Evolutionary conservation across 495 filamentous ascomycete genomes (phyloP).

Genomic region (Pyrenopolyporus hunteri): DNA sequence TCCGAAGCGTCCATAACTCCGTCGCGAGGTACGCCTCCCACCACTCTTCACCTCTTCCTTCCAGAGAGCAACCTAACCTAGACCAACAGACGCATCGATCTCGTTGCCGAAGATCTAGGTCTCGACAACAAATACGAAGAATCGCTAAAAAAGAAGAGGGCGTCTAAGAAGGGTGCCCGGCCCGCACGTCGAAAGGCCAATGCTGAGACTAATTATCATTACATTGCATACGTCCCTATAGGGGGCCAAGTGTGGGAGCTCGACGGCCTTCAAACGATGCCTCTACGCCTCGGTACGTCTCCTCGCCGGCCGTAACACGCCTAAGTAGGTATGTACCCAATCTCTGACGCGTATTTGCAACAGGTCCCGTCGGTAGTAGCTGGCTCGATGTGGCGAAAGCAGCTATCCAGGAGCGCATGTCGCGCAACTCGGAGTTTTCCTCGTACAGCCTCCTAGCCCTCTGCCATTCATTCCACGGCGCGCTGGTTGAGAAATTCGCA

Average conservation of each 20-base stretch:
- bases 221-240: conserved; percentile 86
- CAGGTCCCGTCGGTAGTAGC: conserved; percentile 36
- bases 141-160: conserved; percentile 47
- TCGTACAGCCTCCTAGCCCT: conserved; percentile 56
- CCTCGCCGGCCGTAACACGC: too few species aligned
- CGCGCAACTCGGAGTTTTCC: conserved; percentile 43
- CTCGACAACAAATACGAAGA: conserved; percentile 66
- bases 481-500: conserved; percentile 42
- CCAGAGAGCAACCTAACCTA: background rate
- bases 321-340: too few species aligned
- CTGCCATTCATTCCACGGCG: conserved; percentile 47
- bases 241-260: conserved; percentile 82
- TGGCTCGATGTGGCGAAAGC: conserved; percentile 51
- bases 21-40: conserved; percentile 69
- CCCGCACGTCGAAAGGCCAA: conserved; percentile 34
- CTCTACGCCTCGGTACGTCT: conserved; percentile 68
- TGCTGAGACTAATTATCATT: conserved; percentile 69
- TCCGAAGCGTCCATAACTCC: conserved; percentile 84
- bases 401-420: conserved; percentile 51
- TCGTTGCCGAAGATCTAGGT: conserved; percentile 75
- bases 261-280: conserved; percentile 80
- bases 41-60: background rate
- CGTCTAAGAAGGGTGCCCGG: conserved; percentile 25
- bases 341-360: background rate
- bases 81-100: conserved; percentile 68